Evolutionary conservation across 257 asterid species (phyloP), one percentile per base, ranked within the genome.

Genomic region (Fraxinus excelsior): DNA sequence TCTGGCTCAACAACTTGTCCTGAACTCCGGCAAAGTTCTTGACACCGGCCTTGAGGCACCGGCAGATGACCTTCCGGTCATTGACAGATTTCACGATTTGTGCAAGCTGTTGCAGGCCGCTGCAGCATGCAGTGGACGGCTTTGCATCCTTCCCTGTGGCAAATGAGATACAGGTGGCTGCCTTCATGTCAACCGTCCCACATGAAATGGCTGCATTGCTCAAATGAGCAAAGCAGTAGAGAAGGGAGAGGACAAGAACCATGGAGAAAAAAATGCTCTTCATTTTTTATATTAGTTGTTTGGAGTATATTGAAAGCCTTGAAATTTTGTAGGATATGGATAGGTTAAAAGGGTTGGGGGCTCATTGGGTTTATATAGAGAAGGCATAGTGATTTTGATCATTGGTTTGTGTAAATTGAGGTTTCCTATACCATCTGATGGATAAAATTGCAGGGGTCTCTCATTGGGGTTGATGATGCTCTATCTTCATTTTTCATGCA

Each of bases 41-140:
- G 37, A 85, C 87, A 1, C 87, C 90, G 62, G 75, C 82, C 82
- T 88, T 88, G 58, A 90, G 95, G 87, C 95, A 90, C 71, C 85
- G 73, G 78, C 95, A 90, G 26, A 88, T 84, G 75, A 83, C 87
- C 82, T 90, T 88, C 86, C 86, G 86, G 81, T 86, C 91, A 32
- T 88, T 85, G 4, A 88, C 80, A 0, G 88, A 40, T 75, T 84
- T 88, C 40, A 79, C 91, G 4, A 58, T 67, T 29, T 62, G 74
- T 35, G 86, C 89, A 18, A 90, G 88, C 72, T 70, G 72, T 58
- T 73, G 78, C 70, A 90, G 90, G 21, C 89, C 88, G 0, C n/a
- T 26, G 86, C 94, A 90, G 81, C 94, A 90, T 1, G 85, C 66
- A 0, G 49, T 4, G 1, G 86, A 32, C 0, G 92, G 94, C 25